Percentiles rank a stretch among this genome's conserved stretches.
phyloP scores from a whole-genome alignment of 1,284 basidiomycete genomes.

The Cryptococcus depauperatus region DNA sequence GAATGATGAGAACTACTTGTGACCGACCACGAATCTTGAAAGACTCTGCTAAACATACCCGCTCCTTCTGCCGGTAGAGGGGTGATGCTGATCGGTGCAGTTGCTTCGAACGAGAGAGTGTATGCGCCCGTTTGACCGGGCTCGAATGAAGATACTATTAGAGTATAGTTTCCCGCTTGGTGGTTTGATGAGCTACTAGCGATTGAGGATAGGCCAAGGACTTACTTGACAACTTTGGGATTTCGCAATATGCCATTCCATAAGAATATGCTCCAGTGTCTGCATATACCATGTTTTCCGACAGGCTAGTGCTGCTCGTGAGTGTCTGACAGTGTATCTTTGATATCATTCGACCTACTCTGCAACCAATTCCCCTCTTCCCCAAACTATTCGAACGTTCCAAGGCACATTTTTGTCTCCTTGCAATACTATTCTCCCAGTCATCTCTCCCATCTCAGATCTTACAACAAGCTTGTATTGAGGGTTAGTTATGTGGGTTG shows the following conservation, averaged over 20 bases:
- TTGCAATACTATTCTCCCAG: slow-evolving; percentile 52
- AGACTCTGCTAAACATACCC: slow-evolving; percentile 70
- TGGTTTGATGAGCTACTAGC: too few species aligned
- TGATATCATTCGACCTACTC: slow-evolving; percentile 53
- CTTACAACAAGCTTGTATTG: slow-evolving; percentile 66
- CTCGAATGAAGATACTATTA: slow-evolving; percentile 75
- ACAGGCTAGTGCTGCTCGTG: too few species aligned
- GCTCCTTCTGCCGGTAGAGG: slow-evolving; percentile 66
- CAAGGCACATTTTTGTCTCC: slow-evolving; percentile 62
- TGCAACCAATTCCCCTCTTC: slow-evolving; percentile 59
- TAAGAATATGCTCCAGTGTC: slow-evolving; percentile 76
- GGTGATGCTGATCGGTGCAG: slow-evolving; percentile 45
- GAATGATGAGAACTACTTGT: not conserved
- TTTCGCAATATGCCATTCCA: slow-evolving; percentile 57
- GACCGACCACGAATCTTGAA: slow-evolving; percentile 60
- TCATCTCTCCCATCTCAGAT: slow-evolving; percentile 42
- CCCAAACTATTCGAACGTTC: slow-evolving; percentile 69
- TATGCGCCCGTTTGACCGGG: slow-evolving; percentile 61
- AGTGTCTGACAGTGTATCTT: too few species aligned
- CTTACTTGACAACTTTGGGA: slow-evolving; percentile 53
- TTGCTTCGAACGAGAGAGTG: slow-evolving; percentile 57
- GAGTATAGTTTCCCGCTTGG: slow-evolving; percentile 75
- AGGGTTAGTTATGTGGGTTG: slow-evolving; percentile 82
- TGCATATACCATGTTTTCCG: slow-evolving; percentile 59
- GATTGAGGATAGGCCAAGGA: slow-evolving; percentile 2